Conservation (phyloP, 2,329 filamentous ascomycete genomes). For the Microdochium bolleyi region DNA sequence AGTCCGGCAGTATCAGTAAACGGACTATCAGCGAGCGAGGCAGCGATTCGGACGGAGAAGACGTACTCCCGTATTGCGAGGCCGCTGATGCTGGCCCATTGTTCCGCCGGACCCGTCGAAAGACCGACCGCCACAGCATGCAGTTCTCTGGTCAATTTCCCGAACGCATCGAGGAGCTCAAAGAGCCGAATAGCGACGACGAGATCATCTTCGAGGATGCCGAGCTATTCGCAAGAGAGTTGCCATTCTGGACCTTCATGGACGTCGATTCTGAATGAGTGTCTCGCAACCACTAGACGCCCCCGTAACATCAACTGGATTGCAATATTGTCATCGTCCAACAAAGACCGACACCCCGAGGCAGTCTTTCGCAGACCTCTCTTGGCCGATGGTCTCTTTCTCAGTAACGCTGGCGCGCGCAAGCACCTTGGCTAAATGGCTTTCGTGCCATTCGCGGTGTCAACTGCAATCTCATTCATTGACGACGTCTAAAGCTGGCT, state of each 20-base stretch:
- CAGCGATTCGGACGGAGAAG: conserved; percentile 23
- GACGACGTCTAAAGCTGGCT: no score
- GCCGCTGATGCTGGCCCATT: conserved; percentile 10
- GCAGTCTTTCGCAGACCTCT: no score
- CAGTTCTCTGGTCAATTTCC: conserved; percentile 16
- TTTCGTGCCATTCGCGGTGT: no score
- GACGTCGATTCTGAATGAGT: conserved; percentile 20
- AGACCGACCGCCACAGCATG: conserved; percentile 20
- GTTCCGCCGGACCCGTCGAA: conserved; percentile 19
- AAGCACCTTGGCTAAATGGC: no score
- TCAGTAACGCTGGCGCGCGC: no score
- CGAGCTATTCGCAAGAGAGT: conserved; percentile 17
- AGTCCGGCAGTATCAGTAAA: conserved; percentile 24
- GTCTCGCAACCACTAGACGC: neutral
- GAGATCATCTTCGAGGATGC: conserved; percentile 20
- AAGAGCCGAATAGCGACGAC: conserved; percentile 21
- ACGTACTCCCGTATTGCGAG: conserved; percentile 18
- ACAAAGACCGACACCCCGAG: no score
- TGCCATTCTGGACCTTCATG: conserved; percentile 24
- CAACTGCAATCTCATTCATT: no score
- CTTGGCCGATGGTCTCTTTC: no score
- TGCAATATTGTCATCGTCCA: neutral
- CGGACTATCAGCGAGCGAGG: conserved; percentile 24
- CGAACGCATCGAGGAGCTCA: conserved; percentile 22
- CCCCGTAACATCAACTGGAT: neutral